Evolutionary conservation across 2,329 filamentous ascomycete genomes (phyloP).

Genomic region (Botrytis deweyae): DNA sequence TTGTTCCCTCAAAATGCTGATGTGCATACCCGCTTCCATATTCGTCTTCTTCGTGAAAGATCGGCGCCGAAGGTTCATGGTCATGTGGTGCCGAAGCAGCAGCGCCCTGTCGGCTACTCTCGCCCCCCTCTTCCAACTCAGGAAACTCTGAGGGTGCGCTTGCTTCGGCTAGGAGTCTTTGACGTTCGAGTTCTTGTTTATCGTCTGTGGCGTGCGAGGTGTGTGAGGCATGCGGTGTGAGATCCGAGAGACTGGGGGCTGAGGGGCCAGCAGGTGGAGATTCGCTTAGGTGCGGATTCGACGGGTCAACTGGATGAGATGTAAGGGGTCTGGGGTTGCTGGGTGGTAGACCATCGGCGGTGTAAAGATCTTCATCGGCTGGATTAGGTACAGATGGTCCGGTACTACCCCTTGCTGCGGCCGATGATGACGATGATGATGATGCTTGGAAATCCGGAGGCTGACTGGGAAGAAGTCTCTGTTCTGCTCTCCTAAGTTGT

Average conservation of each 20-base stretch:
- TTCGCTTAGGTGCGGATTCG: neutral
- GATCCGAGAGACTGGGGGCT: slow-evolving; percentile 32
- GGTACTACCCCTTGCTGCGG: slow-evolving; percentile 30
- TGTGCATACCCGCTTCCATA: slow-evolving; percentile 39
- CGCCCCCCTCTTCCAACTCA: slow-evolving; percentile 45
- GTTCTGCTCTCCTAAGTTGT: slow-evolving; percentile 72
- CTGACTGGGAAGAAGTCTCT: slow-evolving; percentile 76
- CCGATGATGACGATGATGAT: slow-evolving; percentile 42
- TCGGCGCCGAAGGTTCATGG: slow-evolving; percentile 55
- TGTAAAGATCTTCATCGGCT: slow-evolving; percentile 50
- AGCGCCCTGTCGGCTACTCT: slow-evolving; percentile 25
- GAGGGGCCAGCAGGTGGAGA: slow-evolving; percentile 28
- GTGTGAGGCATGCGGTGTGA: slow-evolving; percentile 27
- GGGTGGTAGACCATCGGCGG: slow-evolving; percentile 45
- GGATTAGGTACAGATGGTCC: slow-evolving; percentile 45
- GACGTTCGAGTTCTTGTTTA: slow-evolving; percentile 66
- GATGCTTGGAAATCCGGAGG: slow-evolving; percentile 54
- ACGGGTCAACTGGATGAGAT: slow-evolving; percentile 23
- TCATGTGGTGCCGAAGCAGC: slow-evolving; percentile 18
- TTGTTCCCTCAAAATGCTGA: slow-evolving; percentile 19
- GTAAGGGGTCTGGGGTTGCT: slow-evolving; percentile 21
- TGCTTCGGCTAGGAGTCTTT: slow-evolving; percentile 50
- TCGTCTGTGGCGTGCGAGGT: slow-evolving; percentile 54
- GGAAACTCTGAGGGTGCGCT: slow-evolving; percentile 55
- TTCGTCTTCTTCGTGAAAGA: slow-evolving; percentile 56